phyloP scores from a whole-genome alignment of 2,329 filamentous ascomycete species.

The Aspergillus sp. region DNA sequence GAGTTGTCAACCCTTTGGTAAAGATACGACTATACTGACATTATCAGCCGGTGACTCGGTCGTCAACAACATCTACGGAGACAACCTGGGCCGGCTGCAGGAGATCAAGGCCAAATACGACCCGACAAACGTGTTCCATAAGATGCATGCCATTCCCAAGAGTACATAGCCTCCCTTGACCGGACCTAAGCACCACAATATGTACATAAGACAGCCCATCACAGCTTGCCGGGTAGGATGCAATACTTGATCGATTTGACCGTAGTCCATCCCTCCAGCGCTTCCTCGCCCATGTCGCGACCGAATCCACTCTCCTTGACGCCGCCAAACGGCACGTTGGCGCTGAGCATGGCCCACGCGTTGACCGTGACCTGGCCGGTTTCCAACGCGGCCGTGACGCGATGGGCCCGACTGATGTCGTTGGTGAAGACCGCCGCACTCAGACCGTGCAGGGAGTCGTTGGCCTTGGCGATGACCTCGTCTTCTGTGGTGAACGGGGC shows the following conservation, averaged over 20 bases:
- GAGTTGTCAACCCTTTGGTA: slow-evolving; percentile 9
- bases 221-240: neutral
- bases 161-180: neutral
- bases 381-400: slow-evolving; percentile 20
- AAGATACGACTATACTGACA: neutral
- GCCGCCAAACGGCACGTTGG: slow-evolving; percentile 26
- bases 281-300: slow-evolving; percentile 28
- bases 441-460: slow-evolving; percentile 45
- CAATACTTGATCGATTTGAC: slow-evolving; percentile 25
- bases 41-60: slow-evolving; percentile 30
- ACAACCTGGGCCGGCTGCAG: slow-evolving; percentile 42
- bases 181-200: neutral
- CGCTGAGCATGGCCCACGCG: slow-evolving; percentile 24
- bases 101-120: slow-evolving; percentile 48
- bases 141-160: slow-evolving; percentile 34
- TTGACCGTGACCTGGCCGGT: slow-evolving; percentile 28
- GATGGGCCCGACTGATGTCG: slow-evolving; percentile 23
- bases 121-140: slow-evolving; percentile 48
- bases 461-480: slow-evolving; percentile 56
- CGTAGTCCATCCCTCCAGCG: slow-evolving; percentile 23
- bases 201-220: neutral
- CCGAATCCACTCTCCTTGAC: slow-evolving; percentile 30
- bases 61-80: slow-evolving; percentile 44
- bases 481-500: slow-evolving; percentile 60
- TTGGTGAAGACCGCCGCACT: slow-evolving; percentile 28